These are phyloP conservation scores for Solanum etuberosum DNA, from an alignment of 257 asterid genomes.

Conservation along the genomic window DNA sequence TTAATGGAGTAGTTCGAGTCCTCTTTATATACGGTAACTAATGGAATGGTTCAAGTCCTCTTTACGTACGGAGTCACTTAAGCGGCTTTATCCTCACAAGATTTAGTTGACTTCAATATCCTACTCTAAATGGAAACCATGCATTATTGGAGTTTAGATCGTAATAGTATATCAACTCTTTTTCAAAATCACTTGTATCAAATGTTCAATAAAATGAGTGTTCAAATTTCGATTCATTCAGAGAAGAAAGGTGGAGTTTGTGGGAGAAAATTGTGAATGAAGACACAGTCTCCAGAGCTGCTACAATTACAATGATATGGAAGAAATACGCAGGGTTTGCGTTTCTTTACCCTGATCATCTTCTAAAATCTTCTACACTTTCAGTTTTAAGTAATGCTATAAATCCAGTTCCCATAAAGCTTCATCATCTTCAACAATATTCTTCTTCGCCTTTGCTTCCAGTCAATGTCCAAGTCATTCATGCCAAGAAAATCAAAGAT, in stretches of 20 bases:
- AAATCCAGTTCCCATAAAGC: not conserved
- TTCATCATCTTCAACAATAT: constrained; percentile 3
- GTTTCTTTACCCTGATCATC: not conserved
- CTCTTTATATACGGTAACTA: too few species aligned
- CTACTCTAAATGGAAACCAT: too few species aligned
- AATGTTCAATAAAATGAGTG: not conserved
- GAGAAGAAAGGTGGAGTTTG: not conserved
- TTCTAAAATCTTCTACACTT: not conserved
- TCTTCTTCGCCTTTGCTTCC: constrained; percentile 10
- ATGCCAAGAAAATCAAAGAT: constrained; percentile 32
- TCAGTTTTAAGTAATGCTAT: not conserved
- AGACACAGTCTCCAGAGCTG: not conserved
- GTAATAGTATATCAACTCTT: not conserved
- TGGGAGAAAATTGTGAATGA: not conserved
- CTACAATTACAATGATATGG: constrained; percentile 4
- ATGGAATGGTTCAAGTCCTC: too few species aligned
- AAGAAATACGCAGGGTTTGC: not conserved
- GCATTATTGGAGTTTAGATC: not conserved
- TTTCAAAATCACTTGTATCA: too few species aligned
- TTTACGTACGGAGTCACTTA: too few species aligned
- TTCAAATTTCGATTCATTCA: not conserved
- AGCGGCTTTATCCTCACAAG: too few species aligned
- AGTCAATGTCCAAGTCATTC: constrained; percentile 12
- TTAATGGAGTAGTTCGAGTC: too few species aligned
- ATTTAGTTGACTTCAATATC: too few species aligned